A percentile compares a stretch with the other conserved stretches of the same genome.
Conservation (phyloP, 225 moss, liverwort and hornwort species). For the Bryum argenteum region DNA sequence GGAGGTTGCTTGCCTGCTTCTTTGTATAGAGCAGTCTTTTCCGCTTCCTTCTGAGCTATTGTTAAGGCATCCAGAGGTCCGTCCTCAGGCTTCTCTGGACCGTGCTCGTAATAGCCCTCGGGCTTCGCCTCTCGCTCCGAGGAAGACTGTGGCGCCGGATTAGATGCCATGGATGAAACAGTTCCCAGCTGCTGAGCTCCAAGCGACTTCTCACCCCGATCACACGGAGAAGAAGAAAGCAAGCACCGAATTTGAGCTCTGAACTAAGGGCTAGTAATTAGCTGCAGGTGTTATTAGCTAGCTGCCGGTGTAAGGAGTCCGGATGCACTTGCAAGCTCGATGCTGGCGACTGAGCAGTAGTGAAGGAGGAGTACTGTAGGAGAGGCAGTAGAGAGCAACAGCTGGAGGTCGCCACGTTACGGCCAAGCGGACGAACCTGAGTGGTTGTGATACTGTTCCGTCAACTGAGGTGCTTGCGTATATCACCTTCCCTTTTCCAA, state of each 20-base stretch:
- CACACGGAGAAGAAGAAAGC: neutral
- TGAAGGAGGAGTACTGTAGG: neutral
- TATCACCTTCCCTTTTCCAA: too few relatives aligned
- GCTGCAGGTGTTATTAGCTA: neutral
- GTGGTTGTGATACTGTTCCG: neutral
- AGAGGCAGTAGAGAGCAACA: neutral
- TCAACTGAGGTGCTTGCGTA: too few relatives aligned
- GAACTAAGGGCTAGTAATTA: neutral
- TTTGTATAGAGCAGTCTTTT: conserved; percentile 42
- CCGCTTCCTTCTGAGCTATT: conserved; percentile 43
- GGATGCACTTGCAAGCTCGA: too few relatives aligned
- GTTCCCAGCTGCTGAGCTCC: too few relatives aligned
- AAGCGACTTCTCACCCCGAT: neutral
- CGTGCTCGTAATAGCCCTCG: conserved; percentile 25
- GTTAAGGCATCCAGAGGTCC: conserved; percentile 33
- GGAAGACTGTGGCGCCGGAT: neutral
- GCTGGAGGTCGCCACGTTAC: neutral
- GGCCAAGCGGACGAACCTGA: neutral
- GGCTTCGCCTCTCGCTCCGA: conserved; percentile 7
- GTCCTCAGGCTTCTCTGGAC: conserved; percentile 43
- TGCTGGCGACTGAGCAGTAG: neutral
- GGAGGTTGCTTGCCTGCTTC: conserved; percentile 36
- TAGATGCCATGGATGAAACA: neutral
- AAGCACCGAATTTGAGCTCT: neutral
- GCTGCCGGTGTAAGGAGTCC: neutral